Base-by-base conservation (phyloP, 495 filamentous ascomycete genomes). In the Daldinia vernicosa region DNA sequence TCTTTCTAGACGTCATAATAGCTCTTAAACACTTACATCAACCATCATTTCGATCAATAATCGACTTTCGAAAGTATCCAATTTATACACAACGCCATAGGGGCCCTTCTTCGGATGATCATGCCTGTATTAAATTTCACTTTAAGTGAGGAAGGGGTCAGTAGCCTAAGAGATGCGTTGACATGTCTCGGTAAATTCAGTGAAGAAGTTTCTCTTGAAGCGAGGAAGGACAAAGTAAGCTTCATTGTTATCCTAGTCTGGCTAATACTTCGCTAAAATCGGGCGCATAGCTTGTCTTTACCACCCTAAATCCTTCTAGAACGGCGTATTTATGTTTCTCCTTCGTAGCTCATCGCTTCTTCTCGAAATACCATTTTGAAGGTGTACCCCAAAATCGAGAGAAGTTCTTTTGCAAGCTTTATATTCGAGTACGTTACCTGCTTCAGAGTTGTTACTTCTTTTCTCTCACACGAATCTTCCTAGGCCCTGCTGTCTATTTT, bases 151-250 rank as follows among this genome's bases (percentile, higher is more conserved):
- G 86, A 91, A 57, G 91, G 91, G 8, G 84, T 95, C 22, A 82
- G 86, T 28, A 87, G 86, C 60, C 79, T 99, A 17, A 93, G 98
- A 74, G 93, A 98, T 78, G 85, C 88, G 9, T 85, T 99, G n/a
- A 80, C 88, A 56, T 98, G 95, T 78, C 87, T 99, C 28, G 85
- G 89, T 53, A 98, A 95, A 81, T 98, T 98, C 84, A 93, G 91
- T 76, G 95, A 99, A 68, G 89, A 88, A 47, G 91, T 98, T 9
- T 91, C 89, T 28, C 84, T 99, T 40, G 95, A 98, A 80, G 94
- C 94, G 7, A 87, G 88, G 70, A 85, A 85, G 47, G 88, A 93
- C 72, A 85, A 88, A 77, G 91, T 95, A 84, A 50, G 83, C 66
- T 22, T 52, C 30, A 19, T 50, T 15, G 47, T 66, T 53, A 7